Evolutionary conservation across 345 rosid genomes (phyloP), one percentile per base, ranked within the genome.

Genomic region (Eucalyptus sp.): DNA sequence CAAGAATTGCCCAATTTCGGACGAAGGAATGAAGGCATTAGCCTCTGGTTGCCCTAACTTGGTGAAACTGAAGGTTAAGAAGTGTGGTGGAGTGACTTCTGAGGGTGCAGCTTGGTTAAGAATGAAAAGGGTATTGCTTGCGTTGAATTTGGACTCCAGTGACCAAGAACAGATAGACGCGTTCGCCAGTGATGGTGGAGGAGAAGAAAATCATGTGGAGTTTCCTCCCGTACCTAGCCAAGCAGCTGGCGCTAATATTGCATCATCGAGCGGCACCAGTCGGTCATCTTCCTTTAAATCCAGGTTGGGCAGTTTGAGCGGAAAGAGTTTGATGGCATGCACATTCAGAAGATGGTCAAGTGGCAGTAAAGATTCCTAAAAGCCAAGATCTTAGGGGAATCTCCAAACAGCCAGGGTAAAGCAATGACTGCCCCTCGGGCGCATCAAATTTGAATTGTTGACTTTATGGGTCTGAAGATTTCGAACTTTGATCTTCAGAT

Each of bases 11-110:
- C 97, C 96, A 1, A 90, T 94, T 22, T 94, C 97, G 6, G 93
- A 95, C 87, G 91, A 87, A 12, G 99, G 96, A 24, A 71, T 96
- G 94, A 94, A 95, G 90, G 96, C 97, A 1, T 91, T 96, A 48
- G 98, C 92, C 15, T 86, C 52, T 58, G 97, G 99, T 86, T 96
- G 98, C 91, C 99, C 97, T 1, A 96, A 96, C 88, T 90, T 96
- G 93, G 93, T 96, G 24, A 96, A 96, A 89, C 94, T 96, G 88
- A 96, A 96, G 93, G 95, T 96, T 90, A 96, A 94, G 94, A 96
- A 96, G 88, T 96, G 99, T 86, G 90, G 94, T 92, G 94, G 93
- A 56, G 97, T 96, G 88, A 96, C 98, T 50, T 66, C 79, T 33
- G 93, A 89, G 50, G 88, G 68, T 29, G 88, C 86, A 50, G 84